Evolutionary conservation across 768 basidiomycete genomes (phyloP).

Genomic region (Clitopilus hobsonii): DNA sequence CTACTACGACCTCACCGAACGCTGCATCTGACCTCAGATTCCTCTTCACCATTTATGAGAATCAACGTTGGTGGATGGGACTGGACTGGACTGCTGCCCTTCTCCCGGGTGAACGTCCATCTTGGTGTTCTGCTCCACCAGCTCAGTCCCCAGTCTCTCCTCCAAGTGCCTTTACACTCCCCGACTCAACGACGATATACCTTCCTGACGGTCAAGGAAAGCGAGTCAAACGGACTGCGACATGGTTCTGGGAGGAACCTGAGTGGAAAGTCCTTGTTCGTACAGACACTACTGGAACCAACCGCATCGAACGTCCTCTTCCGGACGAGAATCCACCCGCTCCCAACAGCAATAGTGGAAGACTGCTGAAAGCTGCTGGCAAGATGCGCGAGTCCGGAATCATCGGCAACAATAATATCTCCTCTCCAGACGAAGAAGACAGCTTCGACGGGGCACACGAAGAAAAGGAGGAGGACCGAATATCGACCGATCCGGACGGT

Average conservation of each 20-base stretch:
- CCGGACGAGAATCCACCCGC: constrained; percentile 42
- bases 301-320: constrained; percentile 58
- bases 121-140: constrained; percentile 62
- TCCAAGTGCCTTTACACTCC: constrained; percentile 64
- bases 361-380: constrained; percentile 53
- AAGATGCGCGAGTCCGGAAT: constrained; percentile 35
- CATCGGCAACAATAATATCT: constrained; percentile 12
- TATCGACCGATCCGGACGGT: constrained; percentile 75
- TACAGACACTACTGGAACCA: constrained; percentile 46
- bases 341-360: constrained; percentile 21
- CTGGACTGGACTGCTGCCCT: constrained; percentile 95
- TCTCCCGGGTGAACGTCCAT: constrained; percentile 83
- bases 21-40: constrained; percentile 58
- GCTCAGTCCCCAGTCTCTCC: constrained; percentile 58
- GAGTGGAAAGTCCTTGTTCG: constrained; percentile 82
- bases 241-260: constrained; percentile 86
- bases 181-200: constrained; percentile 56
- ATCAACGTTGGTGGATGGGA: constrained; percentile 98
- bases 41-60: constrained; percentile 88
- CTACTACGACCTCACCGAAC: constrained; percentile 21
- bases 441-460: constrained; percentile 24
- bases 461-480: constrained; percentile 41
- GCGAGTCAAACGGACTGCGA: constrained; percentile 66
- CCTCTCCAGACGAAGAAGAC: constrained; percentile 16
- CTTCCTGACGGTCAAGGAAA: constrained; percentile 42